phyloP scores from a whole-genome alignment of 768 basidiomycete species.

The Hemileccinum rubropunctum region DNA sequence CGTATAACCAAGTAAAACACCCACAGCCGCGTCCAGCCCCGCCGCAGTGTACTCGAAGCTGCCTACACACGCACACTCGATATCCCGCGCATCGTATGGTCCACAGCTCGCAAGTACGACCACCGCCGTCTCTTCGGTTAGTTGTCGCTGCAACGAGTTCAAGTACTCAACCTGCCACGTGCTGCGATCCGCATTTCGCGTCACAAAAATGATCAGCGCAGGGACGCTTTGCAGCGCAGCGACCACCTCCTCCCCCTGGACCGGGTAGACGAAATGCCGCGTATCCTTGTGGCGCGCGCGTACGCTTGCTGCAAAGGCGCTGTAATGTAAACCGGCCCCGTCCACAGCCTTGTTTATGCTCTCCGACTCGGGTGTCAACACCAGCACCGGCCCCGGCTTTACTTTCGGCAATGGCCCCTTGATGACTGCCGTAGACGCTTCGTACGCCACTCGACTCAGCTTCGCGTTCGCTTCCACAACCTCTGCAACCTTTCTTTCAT shows the following conservation, averaged over 20 bases:
- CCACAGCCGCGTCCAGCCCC: slow-evolving; percentile 45
- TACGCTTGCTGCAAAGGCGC: no score
- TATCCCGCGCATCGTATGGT: slow-evolving; percentile 44
- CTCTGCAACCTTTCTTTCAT: slow-evolving; percentile 6
- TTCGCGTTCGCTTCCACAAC: slow-evolving; percentile 38
- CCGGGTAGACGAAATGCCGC: slow-evolving; percentile 49
- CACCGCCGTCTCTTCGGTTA: no score
- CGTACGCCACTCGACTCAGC: slow-evolving; percentile 50
- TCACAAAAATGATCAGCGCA: slow-evolving; percentile 51
- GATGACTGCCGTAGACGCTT: slow-evolving; percentile 44
- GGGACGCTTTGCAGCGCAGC: no score
- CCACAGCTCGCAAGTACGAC: slow-evolving; percentile 59
- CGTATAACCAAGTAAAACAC: slow-evolving; percentile 13
- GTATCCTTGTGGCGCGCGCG: no score
- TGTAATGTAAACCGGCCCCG: no score
- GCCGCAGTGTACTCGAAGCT: slow-evolving; percentile 59
- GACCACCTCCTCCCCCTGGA: not conserved
- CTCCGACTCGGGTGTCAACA: no score
- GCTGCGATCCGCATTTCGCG: slow-evolving; percentile 53
- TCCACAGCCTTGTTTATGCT: no score
- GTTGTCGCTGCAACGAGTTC: not conserved
- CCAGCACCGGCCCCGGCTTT: slow-evolving; percentile 32
- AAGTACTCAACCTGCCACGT: slow-evolving; percentile 52
- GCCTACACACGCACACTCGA: slow-evolving; percentile 39
- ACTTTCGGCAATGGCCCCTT: slow-evolving; percentile 38